Conservation (phyloP, 2,329 filamentous ascomycete genomes). For the Aplosporella prunicola region DNA sequence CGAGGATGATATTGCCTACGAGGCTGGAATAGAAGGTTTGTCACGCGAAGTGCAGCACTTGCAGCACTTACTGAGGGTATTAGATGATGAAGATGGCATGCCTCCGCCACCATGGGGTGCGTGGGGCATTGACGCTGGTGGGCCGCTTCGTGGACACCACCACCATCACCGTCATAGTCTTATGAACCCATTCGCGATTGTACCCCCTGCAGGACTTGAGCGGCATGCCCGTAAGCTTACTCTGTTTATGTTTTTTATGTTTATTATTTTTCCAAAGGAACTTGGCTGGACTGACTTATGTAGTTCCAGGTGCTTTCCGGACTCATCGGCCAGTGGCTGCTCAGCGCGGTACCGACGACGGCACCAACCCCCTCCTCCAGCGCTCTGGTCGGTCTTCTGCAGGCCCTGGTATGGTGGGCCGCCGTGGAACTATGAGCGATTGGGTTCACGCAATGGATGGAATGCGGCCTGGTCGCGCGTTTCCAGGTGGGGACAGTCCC, state of each 20-base stretch:
- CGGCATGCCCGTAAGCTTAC: slow-evolving; percentile 28
- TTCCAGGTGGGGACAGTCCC: slow-evolving; percentile 37
- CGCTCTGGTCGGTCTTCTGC: slow-evolving; percentile 38
- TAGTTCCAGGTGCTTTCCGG: slow-evolving; percentile 38
- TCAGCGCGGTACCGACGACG: slow-evolving; percentile 61
- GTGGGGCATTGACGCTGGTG: slow-evolving; percentile 39
- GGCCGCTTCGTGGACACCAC: slow-evolving; percentile 33
- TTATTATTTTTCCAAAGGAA: too few species aligned
- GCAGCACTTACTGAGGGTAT: slow-evolving; percentile 11
- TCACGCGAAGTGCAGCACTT: slow-evolving; percentile 7
- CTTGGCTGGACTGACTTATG: slow-evolving; percentile 17
- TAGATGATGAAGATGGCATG: slow-evolving; percentile 34
- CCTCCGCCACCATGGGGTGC: slow-evolving; percentile 37
- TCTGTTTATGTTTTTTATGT: neutral
- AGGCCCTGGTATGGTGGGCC: slow-evolving; percentile 12
- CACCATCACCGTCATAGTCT: slow-evolving; percentile 41
- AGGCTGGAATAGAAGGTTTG: slow-evolving; percentile 39
- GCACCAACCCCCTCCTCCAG: slow-evolving; percentile 76
- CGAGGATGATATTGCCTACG: slow-evolving; percentile 53
- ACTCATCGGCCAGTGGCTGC: slow-evolving; percentile 46
- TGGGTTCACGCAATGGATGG: slow-evolving; percentile 45
- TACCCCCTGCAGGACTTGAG: slow-evolving; percentile 43
- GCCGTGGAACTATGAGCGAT: slow-evolving; percentile 18
- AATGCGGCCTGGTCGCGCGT: slow-evolving; percentile 34
- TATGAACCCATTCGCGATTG: slow-evolving; percentile 32